These are phyloP conservation scores for Pseudozyma flocculosa DNA, from an alignment of 1,284 basidiomycete genomes.

Conservation along the genomic window DNA sequence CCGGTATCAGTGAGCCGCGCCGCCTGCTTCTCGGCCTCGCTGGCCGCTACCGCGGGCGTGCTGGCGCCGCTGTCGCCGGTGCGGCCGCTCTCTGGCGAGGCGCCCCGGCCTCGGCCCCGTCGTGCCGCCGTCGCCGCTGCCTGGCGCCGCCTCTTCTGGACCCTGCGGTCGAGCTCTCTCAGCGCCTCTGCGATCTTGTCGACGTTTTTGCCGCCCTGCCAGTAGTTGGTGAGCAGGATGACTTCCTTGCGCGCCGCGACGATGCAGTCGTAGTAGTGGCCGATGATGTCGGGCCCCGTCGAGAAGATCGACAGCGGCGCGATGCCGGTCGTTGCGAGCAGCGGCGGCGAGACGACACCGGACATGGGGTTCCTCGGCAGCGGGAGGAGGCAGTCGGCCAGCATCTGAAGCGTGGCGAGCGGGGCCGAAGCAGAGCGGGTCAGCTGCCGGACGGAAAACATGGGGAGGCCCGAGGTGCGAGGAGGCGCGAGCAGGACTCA, in stretches of 20 bases:
- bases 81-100: not conserved
- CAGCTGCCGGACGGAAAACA: no score
- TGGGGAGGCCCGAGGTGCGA: no score
- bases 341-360: slow-evolving; percentile 53
- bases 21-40: slow-evolving; percentile 13
- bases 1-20: slow-evolving; percentile 17
- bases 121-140: slow-evolving; percentile 13
- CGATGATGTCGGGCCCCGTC: slow-evolving; percentile 56
- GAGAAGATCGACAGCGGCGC: slow-evolving; percentile 54
- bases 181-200: slow-evolving; percentile 51
- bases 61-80: slow-evolving; percentile 4
- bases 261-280: slow-evolving; percentile 57
- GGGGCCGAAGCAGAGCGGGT: no score
- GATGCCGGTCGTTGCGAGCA: slow-evolving; percentile 54
- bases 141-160: slow-evolving; percentile 17
- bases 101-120: no score
- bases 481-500: slow-evolving; percentile 6
- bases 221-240: slow-evolving; percentile 57
- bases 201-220: slow-evolving; percentile 56
- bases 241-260: slow-evolving; percentile 51
- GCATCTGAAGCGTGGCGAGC: no score
- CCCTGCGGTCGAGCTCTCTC: slow-evolving; percentile 43
- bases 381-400: slow-evolving; percentile 51
- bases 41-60: slow-evolving; percentile 5
- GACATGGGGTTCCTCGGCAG: slow-evolving; percentile 46